These are phyloP conservation scores for Cubamyces lactineus DNA, from an alignment of 768 basidiomycete genomes.

Conservation along the genomic window DNA sequence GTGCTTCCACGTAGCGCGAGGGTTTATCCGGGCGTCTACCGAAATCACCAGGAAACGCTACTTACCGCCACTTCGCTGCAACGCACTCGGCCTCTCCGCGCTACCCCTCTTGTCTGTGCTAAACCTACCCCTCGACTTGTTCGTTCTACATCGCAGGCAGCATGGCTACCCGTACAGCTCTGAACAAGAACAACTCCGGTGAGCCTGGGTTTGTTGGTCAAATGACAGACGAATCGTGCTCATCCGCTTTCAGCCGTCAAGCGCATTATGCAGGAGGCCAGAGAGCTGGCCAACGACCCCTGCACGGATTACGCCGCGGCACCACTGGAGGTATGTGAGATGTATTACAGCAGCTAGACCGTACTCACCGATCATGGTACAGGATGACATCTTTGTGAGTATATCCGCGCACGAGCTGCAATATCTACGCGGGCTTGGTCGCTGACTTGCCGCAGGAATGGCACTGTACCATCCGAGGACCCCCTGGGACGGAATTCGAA, in stretches of 20 bases:
- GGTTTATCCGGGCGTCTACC: slow-evolving; percentile 7
- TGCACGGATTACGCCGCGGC: slow-evolving; percentile 85
- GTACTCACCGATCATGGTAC: slow-evolving; percentile 13
- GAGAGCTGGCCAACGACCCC: slow-evolving; percentile 84
- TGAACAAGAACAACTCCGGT: slow-evolving; percentile 94
- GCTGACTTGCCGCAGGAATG: slow-evolving; percentile 62
- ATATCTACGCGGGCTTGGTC: not conserved
- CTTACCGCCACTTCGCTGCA: not conserved
- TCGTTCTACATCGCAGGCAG: not conserved
- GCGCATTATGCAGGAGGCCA: slow-evolving; percentile 95
- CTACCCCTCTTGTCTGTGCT: slow-evolving; percentile 1
- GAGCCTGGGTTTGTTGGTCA: slow-evolving; percentile 23
- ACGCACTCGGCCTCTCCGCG: not conserved
- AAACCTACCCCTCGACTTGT: not conserved
- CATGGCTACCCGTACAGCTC: slow-evolving; percentile 40
- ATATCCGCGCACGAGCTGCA: not conserved
- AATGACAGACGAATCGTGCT: not conserved
- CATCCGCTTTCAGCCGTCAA: slow-evolving; percentile 69
- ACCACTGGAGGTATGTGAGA: slow-evolving; percentile 65
- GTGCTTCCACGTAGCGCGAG: slow-evolving; percentile 21
- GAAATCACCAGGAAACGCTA: slow-evolving; percentile 25
- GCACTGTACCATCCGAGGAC: slow-evolving; percentile 96
- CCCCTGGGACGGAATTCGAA: slow-evolving; percentile 87
- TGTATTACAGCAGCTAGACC: not conserved
- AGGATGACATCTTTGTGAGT: slow-evolving; percentile 91